Evolutionary conservation across 2,329 filamentous ascomycete species (phyloP), one percentile per base, ranked within the genome.

Genomic region (Xylariaceae sp.): DNA sequence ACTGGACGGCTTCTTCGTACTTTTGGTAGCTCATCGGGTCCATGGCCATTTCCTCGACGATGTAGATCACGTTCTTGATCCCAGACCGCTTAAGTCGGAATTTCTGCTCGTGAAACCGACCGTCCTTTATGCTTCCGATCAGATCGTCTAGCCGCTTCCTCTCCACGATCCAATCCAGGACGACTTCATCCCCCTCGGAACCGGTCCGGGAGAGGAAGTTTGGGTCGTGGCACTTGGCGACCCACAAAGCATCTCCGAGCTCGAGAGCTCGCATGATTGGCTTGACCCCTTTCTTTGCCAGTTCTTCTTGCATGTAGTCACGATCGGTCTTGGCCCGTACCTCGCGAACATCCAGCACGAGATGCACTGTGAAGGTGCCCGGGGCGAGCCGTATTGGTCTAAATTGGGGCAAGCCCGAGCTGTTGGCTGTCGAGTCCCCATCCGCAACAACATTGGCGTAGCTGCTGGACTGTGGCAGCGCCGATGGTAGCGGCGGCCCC

Each of bases 81-180:
- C 85, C 85, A 0, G 78, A 85, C 36, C 78, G 78, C 38, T 75
- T 74, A 9, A 90, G 70, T 1, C 86, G 81, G 56, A 88, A 90
- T 57, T 92, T 90, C 57, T 92, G 86, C 58, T 92, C 86, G 50
- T 83, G 82, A 51, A 88, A 90, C 2, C 86, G 78, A 1, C 85
- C 84, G 46, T 90, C 86, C 59, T 85, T 88, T 63, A 92, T 87
- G 46, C 83, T 88, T 35, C 73, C 68, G n/a, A 90, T 73, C 32
- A 92, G 65, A 57, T 92, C 86, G 54, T 90, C 85, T 0, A 89
- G 71, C 7, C 86, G 73, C 57, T 92, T 92, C 44, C 86, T 74
- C 62, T 92, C 86, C 1, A 88, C 74, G 31, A 92, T 85, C 71
- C 81, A 87, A 59, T 90, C 85, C 4, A 92, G 68, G 32, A 88